phyloP scores from a whole-genome alignment of 2,329 filamentous ascomycete genomes.

The Colletotrichum liriopes region DNA sequence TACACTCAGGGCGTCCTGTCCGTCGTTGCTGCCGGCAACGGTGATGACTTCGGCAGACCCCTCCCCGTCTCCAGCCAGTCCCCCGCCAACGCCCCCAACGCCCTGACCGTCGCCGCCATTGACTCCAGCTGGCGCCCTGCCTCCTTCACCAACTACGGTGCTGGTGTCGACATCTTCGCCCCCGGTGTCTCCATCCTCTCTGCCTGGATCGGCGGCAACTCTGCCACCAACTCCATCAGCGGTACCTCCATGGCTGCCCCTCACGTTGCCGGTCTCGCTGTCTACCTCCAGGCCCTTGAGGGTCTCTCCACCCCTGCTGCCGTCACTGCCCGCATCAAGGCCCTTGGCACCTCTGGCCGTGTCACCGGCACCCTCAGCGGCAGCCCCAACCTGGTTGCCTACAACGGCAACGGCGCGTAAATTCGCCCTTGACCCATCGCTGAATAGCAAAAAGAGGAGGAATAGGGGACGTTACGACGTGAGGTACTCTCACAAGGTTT shows the following conservation, averaged over 20 bases:
- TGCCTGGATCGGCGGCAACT: conserved; percentile 60
- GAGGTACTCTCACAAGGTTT: neutral
- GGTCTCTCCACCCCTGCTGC: conserved; percentile 56
- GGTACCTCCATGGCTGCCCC: conserved; percentile 77
- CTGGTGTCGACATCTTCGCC: conserved; percentile 65
- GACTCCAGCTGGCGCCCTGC: conserved; percentile 56
- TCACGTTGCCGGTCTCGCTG: conserved; percentile 73
- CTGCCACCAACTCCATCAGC: conserved; percentile 62
- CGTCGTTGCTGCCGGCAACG: conserved; percentile 71
- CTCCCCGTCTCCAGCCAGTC: conserved; percentile 54
- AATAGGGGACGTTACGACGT: neutral
- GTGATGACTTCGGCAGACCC: conserved; percentile 50
- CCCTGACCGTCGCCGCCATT: conserved; percentile 69
- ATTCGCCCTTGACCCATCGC: neutral
- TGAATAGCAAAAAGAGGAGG: conserved; percentile 7
- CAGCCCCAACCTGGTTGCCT: conserved; percentile 63
- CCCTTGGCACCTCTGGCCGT: conserved; percentile 57
- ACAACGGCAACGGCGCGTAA: conserved; percentile 57
- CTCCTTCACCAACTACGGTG: conserved; percentile 67
- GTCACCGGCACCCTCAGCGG: conserved; percentile 53
- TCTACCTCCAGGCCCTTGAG: conserved; percentile 68
- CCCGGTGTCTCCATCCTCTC: conserved; percentile 64
- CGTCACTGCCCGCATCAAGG: conserved; percentile 59
- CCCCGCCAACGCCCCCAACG: conserved; percentile 63
- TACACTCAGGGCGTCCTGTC: conserved; percentile 64